These are phyloP conservation scores for Mucor saturninus DNA, from an alignment of 371 early-diverging fungal genomes.

Conservation along the genomic window DNA sequence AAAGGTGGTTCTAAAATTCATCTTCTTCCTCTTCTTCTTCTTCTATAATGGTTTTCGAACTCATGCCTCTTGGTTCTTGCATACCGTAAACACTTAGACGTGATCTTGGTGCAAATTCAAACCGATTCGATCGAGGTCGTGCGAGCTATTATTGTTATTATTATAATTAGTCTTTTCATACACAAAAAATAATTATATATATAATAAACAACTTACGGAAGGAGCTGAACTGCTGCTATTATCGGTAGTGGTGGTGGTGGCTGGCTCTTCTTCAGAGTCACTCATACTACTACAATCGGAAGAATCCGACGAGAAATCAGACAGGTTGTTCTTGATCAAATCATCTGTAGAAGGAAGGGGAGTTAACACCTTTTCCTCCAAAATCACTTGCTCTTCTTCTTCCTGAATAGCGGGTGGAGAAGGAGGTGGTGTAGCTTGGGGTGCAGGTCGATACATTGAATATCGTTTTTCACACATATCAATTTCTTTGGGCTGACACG, in stretches of 20 bases:
- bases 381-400: background rate
- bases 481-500: constrained; percentile 26
- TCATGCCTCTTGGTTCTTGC: constrained; percentile 48
- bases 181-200: background rate
- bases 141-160: no score
- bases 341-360: background rate
- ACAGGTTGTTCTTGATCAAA: background rate
- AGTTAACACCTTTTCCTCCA: constrained; percentile 10
- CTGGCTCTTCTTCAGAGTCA: constrained; percentile 7
- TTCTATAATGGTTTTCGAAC: constrained; percentile 67
- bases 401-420: constrained; percentile 21
- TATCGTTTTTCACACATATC: constrained; percentile 39
- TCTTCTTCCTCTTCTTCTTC: constrained; percentile 76
- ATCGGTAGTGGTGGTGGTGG: background rate
- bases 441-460: constrained; percentile 18
- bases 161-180: background rate
- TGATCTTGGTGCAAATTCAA: constrained; percentile 45
- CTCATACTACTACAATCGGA: constrained; percentile 8
- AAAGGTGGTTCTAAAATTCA: background rate
- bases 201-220: constrained; percentile 5
- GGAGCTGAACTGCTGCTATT: no score
- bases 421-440: constrained; percentile 22
- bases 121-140: constrained; percentile 17
- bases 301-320: constrained; percentile 15
- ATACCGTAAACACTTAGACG: constrained; percentile 44